Conservation (phyloP, 108 stramenopile genomes). For the Nannochloropsis salina region DNA sequence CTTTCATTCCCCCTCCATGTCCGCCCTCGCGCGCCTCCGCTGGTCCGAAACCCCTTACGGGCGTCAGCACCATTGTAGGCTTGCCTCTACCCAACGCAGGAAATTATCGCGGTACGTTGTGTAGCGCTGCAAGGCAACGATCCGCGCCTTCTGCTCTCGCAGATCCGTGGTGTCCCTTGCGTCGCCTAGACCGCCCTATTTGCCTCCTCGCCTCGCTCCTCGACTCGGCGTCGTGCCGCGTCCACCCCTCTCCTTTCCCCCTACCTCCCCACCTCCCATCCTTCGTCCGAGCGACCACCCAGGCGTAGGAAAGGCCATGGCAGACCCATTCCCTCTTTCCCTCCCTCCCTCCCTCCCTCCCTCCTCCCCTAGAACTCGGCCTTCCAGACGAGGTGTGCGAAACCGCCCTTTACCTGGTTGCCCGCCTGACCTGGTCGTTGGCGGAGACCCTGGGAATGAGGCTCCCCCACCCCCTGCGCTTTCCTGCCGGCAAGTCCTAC, state of each 20-base stretch:
- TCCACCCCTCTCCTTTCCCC: too few relatives aligned
- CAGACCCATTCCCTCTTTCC: not conserved
- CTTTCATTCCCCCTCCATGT: not conserved
- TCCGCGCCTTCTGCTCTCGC: too few relatives aligned
- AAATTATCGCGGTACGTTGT: not conserved
- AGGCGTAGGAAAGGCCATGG: too few relatives aligned
- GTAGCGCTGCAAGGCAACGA: too few relatives aligned
- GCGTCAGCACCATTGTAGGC: not conserved
- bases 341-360: not conserved
- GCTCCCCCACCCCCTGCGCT: not conserved
- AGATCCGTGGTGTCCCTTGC: too few relatives aligned
- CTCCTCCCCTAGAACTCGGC: not conserved
- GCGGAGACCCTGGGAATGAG: not conserved
- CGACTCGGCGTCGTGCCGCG: too few relatives aligned
- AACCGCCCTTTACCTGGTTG: not conserved
- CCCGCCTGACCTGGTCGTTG: not conserved
- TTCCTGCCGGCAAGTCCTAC: not conserved
- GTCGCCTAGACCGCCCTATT: too few relatives aligned
- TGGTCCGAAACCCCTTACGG: not conserved
- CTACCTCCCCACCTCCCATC: too few relatives aligned
- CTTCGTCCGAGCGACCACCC: too few relatives aligned
- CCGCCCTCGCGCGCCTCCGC: not conserved
- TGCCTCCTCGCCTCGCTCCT: too few relatives aligned
- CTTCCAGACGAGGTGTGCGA: conserved; percentile 13
- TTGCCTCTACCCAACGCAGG: conserved; percentile 10